Evolutionary conservation across 2,329 filamentous ascomycete species (phyloP).

Genomic region (Botrytis elliptica): DNA sequence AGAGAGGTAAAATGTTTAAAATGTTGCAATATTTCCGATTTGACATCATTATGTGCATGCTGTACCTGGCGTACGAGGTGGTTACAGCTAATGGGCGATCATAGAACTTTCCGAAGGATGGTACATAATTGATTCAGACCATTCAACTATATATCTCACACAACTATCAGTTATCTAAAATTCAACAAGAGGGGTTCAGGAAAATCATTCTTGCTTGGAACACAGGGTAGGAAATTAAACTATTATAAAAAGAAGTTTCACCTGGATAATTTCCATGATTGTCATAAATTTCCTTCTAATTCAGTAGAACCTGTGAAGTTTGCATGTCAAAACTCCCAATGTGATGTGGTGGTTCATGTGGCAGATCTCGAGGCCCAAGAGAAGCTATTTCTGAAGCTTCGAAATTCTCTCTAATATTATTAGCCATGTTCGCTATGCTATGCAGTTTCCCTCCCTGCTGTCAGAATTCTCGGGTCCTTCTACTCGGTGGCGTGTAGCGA

Average conservation of each 20-base stretch:
- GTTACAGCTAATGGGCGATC: constrained; percentile 13
- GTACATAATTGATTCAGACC: not conserved
- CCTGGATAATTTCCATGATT: not conserved
- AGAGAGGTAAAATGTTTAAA: not conserved
- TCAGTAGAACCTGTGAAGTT: not conserved
- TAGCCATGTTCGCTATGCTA: not conserved
- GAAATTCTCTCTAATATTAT: not conserved
- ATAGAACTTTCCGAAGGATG: constrained; percentile 10
- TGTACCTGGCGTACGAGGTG: constrained; percentile 13
- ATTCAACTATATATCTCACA: not conserved
- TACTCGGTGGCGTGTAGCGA: constrained; percentile 21
- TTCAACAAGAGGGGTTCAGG: not conserved
- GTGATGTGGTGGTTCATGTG: not conserved
- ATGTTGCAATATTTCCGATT: constrained; percentile 18
- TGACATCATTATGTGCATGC: constrained; percentile 13
- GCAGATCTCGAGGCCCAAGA: constrained; percentile 5
- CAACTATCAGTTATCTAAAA: not conserved
- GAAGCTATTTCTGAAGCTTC: not conserved
- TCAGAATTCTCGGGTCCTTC: constrained; percentile 18
- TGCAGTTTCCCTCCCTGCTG: constrained; percentile 19
- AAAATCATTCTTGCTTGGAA: not conserved
- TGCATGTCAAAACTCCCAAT: not conserved
- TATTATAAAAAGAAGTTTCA: not conserved
- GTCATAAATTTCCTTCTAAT: not conserved
- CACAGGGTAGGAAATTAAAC: constrained; percentile 6